A percentile compares a stretch with the other conserved stretches of the same genome.
These are phyloP conservation scores for Trichoderma atroviride DNA, from an alignment of 2,329 filamentous ascomycete genomes.

Conservation along the genomic window DNA sequence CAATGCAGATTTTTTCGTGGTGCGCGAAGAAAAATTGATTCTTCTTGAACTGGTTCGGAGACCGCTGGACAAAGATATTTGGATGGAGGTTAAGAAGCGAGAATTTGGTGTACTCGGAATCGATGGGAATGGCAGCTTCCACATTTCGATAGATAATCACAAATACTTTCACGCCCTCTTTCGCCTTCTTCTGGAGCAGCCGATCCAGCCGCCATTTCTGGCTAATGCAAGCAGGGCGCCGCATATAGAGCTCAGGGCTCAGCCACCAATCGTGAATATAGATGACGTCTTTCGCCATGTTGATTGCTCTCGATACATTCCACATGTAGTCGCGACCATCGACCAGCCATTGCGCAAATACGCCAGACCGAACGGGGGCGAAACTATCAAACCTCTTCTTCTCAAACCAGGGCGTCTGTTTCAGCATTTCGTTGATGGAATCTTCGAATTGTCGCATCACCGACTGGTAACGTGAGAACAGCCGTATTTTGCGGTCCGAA, in stretches of 20 bases:
- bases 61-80: slow-evolving; percentile 94
- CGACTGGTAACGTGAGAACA: slow-evolving; percentile 88
- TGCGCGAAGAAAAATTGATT: slow-evolving; percentile 99
- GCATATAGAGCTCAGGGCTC: slow-evolving; percentile 93
- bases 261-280: slow-evolving; percentile 99
- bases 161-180: slow-evolving; percentile 95
- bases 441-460: slow-evolving; percentile 91
- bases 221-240: slow-evolving; percentile 89
- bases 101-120: slow-evolving; percentile 97
- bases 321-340: slow-evolving; percentile 99
- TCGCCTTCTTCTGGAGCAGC: slow-evolving; percentile 87
- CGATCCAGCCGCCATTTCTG: slow-evolving; percentile 97
- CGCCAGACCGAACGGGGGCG: slow-evolving; percentile 81
- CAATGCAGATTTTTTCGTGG: slow-evolving; percentile 96
- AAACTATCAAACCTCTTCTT: slow-evolving; percentile 90
- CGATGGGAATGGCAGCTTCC: slow-evolving; percentile 94
- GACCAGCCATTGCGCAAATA: slow-evolving; percentile 94
- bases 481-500: slow-evolving; percentile 86
- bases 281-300: slow-evolving; percentile 95
- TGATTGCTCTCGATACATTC: slow-evolving; percentile 96
- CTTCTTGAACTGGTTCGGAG: slow-evolving; percentile 96
- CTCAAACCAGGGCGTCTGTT: slow-evolving; percentile 79
- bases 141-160: slow-evolving; percentile 98
- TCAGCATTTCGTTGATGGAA: slow-evolving; percentile 84
- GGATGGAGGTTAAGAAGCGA: slow-evolving; percentile 92